Percentiles rank a stretch among this genome's conserved stretches.
phyloP scores from a whole-genome alignment of 2,329 filamentous ascomycete species.

The Alternaria brassicicola region DNA sequence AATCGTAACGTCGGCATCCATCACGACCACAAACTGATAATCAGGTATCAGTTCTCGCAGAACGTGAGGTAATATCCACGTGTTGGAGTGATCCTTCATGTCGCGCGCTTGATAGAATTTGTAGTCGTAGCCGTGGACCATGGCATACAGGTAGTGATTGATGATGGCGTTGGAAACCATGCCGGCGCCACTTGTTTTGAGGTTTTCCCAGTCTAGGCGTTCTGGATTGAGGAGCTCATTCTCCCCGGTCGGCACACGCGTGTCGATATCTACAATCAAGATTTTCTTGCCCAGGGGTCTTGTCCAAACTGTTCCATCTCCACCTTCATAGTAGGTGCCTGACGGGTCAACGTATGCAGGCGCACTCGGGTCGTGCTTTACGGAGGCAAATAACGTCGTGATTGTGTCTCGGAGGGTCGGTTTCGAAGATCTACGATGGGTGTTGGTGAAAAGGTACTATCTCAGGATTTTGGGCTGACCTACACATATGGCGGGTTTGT shows the following conservation, averaged over 20 bases:
- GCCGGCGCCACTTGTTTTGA: conserved; percentile 29
- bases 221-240: conserved; percentile 32
- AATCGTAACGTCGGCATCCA: conserved; percentile 55
- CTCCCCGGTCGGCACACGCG: conserved; percentile 25
- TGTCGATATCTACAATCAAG: conserved; percentile 43
- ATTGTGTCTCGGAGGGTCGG: conserved; percentile 21
- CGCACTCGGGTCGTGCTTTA: conserved; percentile 19
- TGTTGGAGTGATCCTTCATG: conserved; percentile 46
- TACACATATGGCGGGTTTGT: conserved; percentile 17
- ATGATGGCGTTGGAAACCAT: conserved; percentile 29
- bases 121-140: conserved; percentile 56
- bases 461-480: neutral
- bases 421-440: conserved; percentile 4
- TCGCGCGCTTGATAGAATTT: conserved; percentile 50
- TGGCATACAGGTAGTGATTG: conserved; percentile 33
- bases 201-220: conserved; percentile 29
- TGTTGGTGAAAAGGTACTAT: neutral
- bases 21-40: conserved; percentile 53
- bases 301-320: conserved; percentile 25
- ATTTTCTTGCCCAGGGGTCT: conserved; percentile 31
- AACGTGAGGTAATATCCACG: conserved; percentile 54
- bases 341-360: conserved; percentile 19
- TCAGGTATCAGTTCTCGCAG: conserved; percentile 49
- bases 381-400: conserved; percentile 19
- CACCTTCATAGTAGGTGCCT: conserved; percentile 16